Evolutionary conservation across 1,284 basidiomycete genomes (phyloP), one percentile per base, ranked within the genome.

Genomic region (Boletellus dicymbophilus): DNA sequence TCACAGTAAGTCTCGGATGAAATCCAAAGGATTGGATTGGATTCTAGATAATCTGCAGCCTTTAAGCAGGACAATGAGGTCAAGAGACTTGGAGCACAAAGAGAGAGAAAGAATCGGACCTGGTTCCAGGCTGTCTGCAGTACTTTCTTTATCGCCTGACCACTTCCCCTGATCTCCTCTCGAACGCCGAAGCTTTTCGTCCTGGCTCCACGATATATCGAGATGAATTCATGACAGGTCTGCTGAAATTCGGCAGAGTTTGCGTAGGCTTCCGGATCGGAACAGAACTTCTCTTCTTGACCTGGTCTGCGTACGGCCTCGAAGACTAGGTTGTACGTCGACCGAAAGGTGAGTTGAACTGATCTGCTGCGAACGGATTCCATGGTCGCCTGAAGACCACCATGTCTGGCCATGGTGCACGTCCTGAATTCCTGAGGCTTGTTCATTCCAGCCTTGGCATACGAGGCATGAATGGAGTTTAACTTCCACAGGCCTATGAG

Each of bases 21-120:
- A 25, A 53, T 21, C 45, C 52, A 53, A n/a, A 52, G 49, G 13
- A 53, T 52, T 0, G 52, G 52, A 6, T 47, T 23, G 1, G 49
- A 45, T 10, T 22, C 3, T 18, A 33, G 23, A 44, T 44, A 26
- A 37, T 37, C 34, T 37, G 7, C 13, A 22, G 33, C 34, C 43
- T 44, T 36, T 2, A 31, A n/a, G 8, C 8, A 26, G 16, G n/a
- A 23, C 10, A n/a, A 11, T 12, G 12, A 26, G 23, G n/a, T 10
- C 12, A 20, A 18, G 20, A 6, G 20, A 6, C 25, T 27, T 6
- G 13, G 27, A 5, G n/a, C 13, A 10, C 5, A 13, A 6, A 28
- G 27, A 28, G 27, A 28, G 4, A 2, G 27, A 27, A 27, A 27
- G 27, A 27, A 10, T 3, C 18, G 0, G 18, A 44, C 43, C 43